phyloP scores from a whole-genome alignment of 805 yeast genomes.

The Blastobotrys americana region DNA sequence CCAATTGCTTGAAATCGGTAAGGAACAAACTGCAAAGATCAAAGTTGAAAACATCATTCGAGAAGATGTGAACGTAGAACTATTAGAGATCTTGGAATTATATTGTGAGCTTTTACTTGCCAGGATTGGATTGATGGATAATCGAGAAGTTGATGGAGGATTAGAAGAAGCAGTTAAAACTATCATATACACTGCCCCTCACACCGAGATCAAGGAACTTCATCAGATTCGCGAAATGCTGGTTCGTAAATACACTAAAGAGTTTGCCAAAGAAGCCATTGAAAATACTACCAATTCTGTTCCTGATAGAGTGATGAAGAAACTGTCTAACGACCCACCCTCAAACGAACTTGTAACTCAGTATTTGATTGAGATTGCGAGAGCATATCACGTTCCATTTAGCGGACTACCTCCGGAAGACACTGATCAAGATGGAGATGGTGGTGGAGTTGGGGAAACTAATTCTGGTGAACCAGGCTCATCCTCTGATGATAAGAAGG shows the following conservation, averaged over 20 bases:
- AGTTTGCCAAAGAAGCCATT: conserved; percentile 49
- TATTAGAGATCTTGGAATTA: conserved; percentile 69
- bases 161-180: conserved; percentile 69
- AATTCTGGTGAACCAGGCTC: conserved; percentile 16
- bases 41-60: conserved; percentile 78
- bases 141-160: conserved; percentile 44
- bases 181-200: conserved; percentile 59
- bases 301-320: conserved; percentile 57
- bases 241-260: conserved; percentile 57
- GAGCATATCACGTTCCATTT: conserved; percentile 68
- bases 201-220: conserved; percentile 72
- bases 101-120: conserved; percentile 79
- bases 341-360: conserved; percentile 53
- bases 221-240: conserved; percentile 53
- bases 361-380: conserved; percentile 73
- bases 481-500: conserved; percentile 8
- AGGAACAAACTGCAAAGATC: conserved; percentile 75
- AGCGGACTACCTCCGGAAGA: conserved; percentile 40
- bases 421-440: conserved; percentile 23
- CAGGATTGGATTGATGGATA: conserved; percentile 55
- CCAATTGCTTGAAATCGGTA: conserved; percentile 58
- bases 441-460: conserved; percentile 1
- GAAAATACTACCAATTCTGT: conserved; percentile 47
- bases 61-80: conserved; percentile 72
- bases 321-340: conserved; percentile 67